A percentile compares a stretch with the other conserved stretches of the same genome.
Conservation (phyloP, 1,284 basidiomycete species). For the Meripilus lineatus region DNA sequence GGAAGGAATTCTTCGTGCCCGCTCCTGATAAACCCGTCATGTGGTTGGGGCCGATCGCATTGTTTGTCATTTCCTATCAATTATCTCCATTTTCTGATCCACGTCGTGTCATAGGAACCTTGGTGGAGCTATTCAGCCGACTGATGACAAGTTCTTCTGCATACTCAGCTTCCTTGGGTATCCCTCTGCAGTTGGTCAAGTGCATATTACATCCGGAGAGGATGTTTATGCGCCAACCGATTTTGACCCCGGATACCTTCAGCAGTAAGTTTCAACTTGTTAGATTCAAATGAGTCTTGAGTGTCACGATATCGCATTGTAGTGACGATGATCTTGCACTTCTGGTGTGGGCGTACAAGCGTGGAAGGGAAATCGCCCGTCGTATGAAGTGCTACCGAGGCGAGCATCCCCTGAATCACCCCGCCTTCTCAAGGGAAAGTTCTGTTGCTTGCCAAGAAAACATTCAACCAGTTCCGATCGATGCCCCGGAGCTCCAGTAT, state of each 20-base stretch:
- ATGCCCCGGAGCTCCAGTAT: slow-evolving; percentile 47
- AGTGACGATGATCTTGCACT: slow-evolving; percentile 50
- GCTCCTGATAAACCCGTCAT: slow-evolving; percentile 75
- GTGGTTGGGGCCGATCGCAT: slow-evolving; percentile 1
- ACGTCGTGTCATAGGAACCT: background rate
- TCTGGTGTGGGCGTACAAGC: slow-evolving; percentile 55
- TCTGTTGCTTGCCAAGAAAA: slow-evolving; percentile 32
- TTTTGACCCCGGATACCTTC: slow-evolving; percentile 31
- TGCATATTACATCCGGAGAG: slow-evolving; percentile 37
- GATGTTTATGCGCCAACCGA: slow-evolving; percentile 31
- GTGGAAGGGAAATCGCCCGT: slow-evolving; percentile 49
- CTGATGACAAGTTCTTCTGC: slow-evolving; percentile 4
- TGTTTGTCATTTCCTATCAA: no score
- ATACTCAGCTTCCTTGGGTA: slow-evolving; percentile 20
- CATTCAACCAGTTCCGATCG: slow-evolving; percentile 33
- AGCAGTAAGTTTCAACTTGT: slow-evolving; percentile 19
- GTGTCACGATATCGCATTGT: background rate
- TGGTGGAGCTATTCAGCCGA: background rate
- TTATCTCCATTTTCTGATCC: no score
- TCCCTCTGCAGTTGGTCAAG: slow-evolving; percentile 35
- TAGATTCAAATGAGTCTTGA: slow-evolving; percentile 1
- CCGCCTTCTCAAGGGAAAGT: slow-evolving; percentile 43
- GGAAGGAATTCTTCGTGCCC: slow-evolving; percentile 68
- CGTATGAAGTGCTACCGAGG: slow-evolving; percentile 54
- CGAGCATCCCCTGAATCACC: slow-evolving; percentile 41